These are phyloP conservation scores for Fusarium anguioides DNA, from an alignment of 2,329 filamentous ascomycete species.

Conservation along the genomic window DNA sequence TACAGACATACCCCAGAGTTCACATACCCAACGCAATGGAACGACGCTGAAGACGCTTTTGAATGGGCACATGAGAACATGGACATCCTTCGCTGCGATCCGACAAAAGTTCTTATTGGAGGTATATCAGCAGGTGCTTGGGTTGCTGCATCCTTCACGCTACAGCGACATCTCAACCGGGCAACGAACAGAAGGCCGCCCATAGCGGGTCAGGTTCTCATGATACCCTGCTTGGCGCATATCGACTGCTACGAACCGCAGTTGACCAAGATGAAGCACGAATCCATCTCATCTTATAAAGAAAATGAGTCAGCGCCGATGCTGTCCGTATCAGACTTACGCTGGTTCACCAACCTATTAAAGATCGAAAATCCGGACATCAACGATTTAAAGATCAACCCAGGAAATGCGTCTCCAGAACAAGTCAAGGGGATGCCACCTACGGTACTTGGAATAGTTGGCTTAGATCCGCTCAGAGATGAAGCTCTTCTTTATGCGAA, in stretches of 20 bases:
- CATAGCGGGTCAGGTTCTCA: background rate
- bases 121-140: slow-evolving; percentile 15
- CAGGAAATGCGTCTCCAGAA: background rate
- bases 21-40: slow-evolving; percentile 3
- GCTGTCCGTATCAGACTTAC: background rate
- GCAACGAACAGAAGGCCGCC: background rate
- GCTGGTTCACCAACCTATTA: background rate
- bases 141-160: background rate
- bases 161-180: background rate
- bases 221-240: slow-evolving; percentile 11
- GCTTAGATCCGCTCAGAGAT: background rate
- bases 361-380: background rate
- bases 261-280: background rate
- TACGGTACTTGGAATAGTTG: background rate
- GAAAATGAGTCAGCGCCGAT: background rate
- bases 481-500: slow-evolving; percentile 2
- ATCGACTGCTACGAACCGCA: slow-evolving; percentile 9
- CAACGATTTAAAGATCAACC: background rate
- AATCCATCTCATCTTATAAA: slow-evolving; percentile 1
- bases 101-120: background rate
- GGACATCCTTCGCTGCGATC: background rate
- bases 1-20: slow-evolving; percentile 11
- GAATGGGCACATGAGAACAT: slow-evolving; percentile 8
- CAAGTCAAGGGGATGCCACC: slow-evolving; percentile 3
- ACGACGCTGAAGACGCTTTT: slow-evolving; percentile 9